These are phyloP conservation scores for Melastoma candidum DNA, from an alignment of 441 rosid species.

Conservation along the genomic window DNA sequence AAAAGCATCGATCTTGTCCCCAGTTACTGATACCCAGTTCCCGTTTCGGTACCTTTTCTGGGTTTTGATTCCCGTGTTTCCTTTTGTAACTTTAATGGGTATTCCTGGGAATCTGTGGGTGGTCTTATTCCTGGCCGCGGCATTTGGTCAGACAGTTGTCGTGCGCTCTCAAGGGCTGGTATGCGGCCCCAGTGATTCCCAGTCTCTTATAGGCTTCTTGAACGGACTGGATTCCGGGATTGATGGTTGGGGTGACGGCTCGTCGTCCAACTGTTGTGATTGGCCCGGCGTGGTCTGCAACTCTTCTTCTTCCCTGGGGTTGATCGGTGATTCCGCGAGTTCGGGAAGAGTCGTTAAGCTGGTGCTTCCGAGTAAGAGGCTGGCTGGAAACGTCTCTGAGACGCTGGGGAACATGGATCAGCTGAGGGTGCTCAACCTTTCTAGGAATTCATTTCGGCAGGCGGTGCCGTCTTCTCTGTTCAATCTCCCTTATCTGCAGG, in stretches of 20 bases:
- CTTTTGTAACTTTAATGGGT: too few species aligned
- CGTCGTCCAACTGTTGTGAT: neutral
- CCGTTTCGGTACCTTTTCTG: too few species aligned
- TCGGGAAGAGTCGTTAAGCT: slow-evolving; percentile 5
- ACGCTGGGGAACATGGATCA: slow-evolving; percentile 4
- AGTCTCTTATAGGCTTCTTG: too few species aligned
- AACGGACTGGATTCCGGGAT: neutral
- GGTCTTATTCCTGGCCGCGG: too few species aligned
- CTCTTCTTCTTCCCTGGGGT: slow-evolving; percentile 1
- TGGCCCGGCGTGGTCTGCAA: slow-evolving; percentile 1
- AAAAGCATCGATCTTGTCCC: too few species aligned
- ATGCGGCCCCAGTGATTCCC: too few species aligned
- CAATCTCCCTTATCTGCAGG: slow-evolving; percentile 2
- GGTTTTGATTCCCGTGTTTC: too few species aligned
- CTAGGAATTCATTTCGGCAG: neutral
- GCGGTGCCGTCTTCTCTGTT: slow-evolving; percentile 1
- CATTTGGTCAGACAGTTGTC: too few species aligned
- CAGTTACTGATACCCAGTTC: too few species aligned
- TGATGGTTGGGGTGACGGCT: neutral
- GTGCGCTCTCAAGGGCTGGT: too few species aligned
- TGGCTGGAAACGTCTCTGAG: neutral
- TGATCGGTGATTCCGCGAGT: neutral
- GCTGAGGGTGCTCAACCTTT: slow-evolving; percentile 6
- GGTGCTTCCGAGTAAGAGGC: slow-evolving; percentile 6
- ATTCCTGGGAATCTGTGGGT: too few species aligned